phyloP scores from a whole-genome alignment of 2,329 filamentous ascomycete species.

The Xylariomycetidae sp. region DNA sequence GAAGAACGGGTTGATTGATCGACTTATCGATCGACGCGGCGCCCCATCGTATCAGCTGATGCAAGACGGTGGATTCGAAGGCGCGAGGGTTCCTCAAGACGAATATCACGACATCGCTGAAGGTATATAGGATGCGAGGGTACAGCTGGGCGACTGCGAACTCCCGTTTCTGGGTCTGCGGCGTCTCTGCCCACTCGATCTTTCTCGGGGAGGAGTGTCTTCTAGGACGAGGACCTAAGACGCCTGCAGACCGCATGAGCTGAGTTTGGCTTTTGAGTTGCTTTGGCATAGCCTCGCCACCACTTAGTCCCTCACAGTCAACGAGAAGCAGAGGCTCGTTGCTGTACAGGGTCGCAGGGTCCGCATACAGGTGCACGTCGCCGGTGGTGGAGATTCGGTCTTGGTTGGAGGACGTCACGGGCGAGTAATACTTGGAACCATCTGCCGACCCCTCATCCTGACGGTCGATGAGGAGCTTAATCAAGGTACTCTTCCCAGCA shows the following conservation, averaged over 20 bases:
- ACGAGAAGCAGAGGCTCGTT: conserved; percentile 40
- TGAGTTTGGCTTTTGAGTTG: conserved; percentile 19
- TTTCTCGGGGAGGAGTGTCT: conserved; percentile 16
- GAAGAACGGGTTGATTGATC: conserved; percentile 48
- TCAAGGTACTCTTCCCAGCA: conserved; percentile 44
- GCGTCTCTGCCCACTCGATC: conserved; percentile 30
- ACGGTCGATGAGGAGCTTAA: conserved; percentile 40
- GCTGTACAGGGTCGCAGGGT: conserved; percentile 34
- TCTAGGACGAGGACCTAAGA: conserved; percentile 5
- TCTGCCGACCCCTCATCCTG: conserved; percentile 20
- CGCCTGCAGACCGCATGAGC: conserved; percentile 5
- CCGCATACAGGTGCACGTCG: conserved; percentile 46
- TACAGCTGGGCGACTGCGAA: conserved; percentile 35
- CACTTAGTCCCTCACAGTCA: conserved; percentile 47
- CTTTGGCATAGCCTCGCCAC: conserved; percentile 35
- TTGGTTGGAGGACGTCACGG: conserved; percentile 37
- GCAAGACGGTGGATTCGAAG: conserved; percentile 34
- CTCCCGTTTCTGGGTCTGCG: conserved; percentile 28
- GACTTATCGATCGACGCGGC: conserved; percentile 45
- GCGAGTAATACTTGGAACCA: conserved; percentile 30
- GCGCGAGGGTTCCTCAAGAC: conserved; percentile 35
- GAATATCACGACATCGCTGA: conserved; percentile 39
- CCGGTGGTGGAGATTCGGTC: conserved; percentile 40
- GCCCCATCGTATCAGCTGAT: conserved; percentile 43
- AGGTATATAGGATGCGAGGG: conserved; percentile 39